Base-by-base conservation (phyloP, 768 basidiomycete species). In the Boletus sp. region DNA sequence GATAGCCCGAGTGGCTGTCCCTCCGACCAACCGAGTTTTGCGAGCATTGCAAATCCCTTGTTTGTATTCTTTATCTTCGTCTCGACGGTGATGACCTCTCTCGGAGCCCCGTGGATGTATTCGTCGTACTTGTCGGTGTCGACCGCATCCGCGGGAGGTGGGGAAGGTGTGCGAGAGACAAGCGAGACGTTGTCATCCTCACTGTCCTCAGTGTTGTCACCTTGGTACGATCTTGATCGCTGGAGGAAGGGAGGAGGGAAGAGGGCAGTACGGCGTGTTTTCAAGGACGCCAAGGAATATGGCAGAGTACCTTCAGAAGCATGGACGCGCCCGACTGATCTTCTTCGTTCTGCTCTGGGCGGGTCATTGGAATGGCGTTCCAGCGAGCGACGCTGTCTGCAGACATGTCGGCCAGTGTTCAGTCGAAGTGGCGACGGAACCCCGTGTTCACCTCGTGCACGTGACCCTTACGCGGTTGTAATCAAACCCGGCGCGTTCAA, bases 11-110 rank as follows among this genome's bases (percentile, higher is more conserved):
- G 74, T 17, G 87, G 83, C 58, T 86, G 82, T 13, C 91, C 91
- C 64, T 90, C 88, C 0, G 78, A 72, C 91, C 91, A 93, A 7
- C 91, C 91, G 50, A 93, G 79, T 71, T 87, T 92, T 32, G 84
- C 79, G 2, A 93, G 81, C 76, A 93, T 79, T 8, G 81, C 76
- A 66, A 91, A 92, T 13, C 91, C 91, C 63, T 85, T 88, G 71
- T 93, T 93, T 35, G 82, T 79, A 39, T 80, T 77, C 66, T 87
- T 87, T 62, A 93, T 84, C 68, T 79, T 90, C 39, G 89, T 92
- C 47, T 93, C 86, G 51, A 92, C 82, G 8, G 91, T 92, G 57
- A 92, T 79, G 59, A 83, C 77, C 64, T 93, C 90, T 32, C 74
- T 79, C 45, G 75, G 75, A 5, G 75, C 64, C 9, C 77, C 76